phyloP scores from a whole-genome alignment of 208 protist genomes.

The Trypanosoma scelopori region DNA sequence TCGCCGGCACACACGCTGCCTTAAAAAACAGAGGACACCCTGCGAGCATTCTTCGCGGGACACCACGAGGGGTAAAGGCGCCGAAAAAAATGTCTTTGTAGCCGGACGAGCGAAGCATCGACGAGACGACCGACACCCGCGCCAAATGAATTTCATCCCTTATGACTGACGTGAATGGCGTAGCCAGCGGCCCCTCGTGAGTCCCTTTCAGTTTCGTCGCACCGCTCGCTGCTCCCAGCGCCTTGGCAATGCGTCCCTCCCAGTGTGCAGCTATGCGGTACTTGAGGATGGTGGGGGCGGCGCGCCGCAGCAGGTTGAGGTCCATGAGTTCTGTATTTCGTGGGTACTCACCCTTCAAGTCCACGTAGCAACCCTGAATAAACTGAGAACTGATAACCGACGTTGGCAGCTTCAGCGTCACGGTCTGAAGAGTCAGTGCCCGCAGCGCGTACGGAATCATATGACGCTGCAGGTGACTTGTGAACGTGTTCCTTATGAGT shows the following conservation, averaged over 20 bases:
- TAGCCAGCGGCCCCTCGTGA: not conserved
- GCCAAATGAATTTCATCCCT: too few species aligned
- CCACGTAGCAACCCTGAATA: conserved; percentile 48
- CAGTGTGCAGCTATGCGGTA: conserved; percentile 1
- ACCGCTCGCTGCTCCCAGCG: not conserved
- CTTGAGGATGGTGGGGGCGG: conserved; percentile 5
- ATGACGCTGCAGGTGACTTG: conserved; percentile 40
- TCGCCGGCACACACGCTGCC: too few species aligned
- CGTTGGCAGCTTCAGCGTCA: conserved; percentile 46
- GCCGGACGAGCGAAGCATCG: not conserved
- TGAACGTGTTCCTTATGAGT: not conserved
- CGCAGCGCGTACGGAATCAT: conserved; percentile 44
- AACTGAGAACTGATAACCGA: conserved; percentile 36
- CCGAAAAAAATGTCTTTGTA: conserved; percentile 40
- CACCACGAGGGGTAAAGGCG: conserved; percentile 40
- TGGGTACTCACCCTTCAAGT: conserved; percentile 52
- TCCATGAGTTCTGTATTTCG: conserved; percentile 15
- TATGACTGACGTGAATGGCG: too few species aligned
- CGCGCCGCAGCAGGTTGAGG: conserved; percentile 14
- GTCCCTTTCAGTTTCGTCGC: not conserved
- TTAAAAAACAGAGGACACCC: conserved; percentile 38
- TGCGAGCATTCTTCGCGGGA: conserved; percentile 39
- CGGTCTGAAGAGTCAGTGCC: conserved; percentile 57
- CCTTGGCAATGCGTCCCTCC: not conserved
- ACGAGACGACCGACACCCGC: not conserved